phyloP scores from a whole-genome alignment of 2,329 filamentous ascomycete genomes.

The Xylaria sp. region DNA sequence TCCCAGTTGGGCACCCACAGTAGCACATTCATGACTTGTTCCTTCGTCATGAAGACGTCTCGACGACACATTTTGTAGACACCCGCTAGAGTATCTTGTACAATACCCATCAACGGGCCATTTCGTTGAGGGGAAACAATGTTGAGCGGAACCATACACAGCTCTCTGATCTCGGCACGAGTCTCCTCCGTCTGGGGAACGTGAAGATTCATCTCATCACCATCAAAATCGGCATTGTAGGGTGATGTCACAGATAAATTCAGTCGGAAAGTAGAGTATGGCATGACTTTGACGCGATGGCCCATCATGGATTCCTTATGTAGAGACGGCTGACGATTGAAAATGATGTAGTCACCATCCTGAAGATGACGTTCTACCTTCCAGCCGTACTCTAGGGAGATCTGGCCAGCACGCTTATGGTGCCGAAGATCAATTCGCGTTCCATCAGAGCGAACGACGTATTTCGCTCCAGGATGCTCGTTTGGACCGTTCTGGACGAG shows the following conservation, averaged over 20 bases:
- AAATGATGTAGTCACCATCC: conserved; percentile 97
- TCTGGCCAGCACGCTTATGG: conserved; percentile 86
- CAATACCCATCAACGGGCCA: conserved; percentile 98
- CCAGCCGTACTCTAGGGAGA: conserved; percentile 94
- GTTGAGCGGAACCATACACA: conserved; percentile 98
- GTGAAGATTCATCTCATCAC: conserved; percentile 99
- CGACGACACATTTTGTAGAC: conserved; percentile 96
- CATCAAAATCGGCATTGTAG: conserved; percentile 99
- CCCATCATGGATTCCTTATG: conserved; percentile 99
- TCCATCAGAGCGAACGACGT: conserved; percentile 93
- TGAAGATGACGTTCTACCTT: conserved; percentile 98
- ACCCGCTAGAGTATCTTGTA: conserved; percentile 96
- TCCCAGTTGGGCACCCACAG: conserved; percentile 99
- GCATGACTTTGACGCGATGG: conserved; percentile 97
- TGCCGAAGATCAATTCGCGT: conserved; percentile 95
- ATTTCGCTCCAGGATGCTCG: conserved; percentile 94
- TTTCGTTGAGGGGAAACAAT: conserved; percentile 99
- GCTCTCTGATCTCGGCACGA: conserved; percentile 89
- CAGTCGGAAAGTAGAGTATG: conserved; percentile 97
- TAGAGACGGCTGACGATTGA: conserved; percentile 98
- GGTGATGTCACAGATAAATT: conserved; percentile 98
- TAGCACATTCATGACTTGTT: conserved; percentile 95
- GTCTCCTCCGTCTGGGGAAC: conserved; percentile 98
- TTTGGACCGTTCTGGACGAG: conserved; percentile 94
- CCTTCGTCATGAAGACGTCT: conserved; percentile 89